phyloP scores from a whole-genome alignment of 2,329 filamentous ascomycete genomes.

The Colletotrichum limetticola region DNA sequence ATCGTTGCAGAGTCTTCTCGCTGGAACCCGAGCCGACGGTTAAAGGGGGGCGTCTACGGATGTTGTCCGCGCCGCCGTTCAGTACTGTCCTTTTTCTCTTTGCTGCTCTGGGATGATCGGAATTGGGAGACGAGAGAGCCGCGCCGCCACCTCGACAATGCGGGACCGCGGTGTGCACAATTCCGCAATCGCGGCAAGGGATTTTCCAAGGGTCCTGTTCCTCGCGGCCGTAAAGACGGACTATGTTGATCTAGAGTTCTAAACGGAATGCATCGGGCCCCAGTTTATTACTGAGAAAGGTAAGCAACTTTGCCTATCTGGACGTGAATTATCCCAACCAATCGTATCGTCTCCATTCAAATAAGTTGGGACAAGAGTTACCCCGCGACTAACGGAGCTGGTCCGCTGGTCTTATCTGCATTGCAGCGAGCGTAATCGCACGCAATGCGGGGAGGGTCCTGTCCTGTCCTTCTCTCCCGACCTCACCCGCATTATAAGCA shows the following conservation, averaged over 20 bases:
- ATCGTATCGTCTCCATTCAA: neutral
- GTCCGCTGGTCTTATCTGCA: neutral
- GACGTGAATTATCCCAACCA: neutral
- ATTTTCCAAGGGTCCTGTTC: neutral
- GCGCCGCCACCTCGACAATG: slow-evolving; percentile 18
- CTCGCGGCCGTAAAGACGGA: neutral
- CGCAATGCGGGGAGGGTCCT: neutral
- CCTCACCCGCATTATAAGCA: neutral
- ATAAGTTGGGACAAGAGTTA: neutral
- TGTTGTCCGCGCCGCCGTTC: neutral
- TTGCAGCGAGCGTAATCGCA: neutral
- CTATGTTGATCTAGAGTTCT: neutral
- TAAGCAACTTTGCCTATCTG: neutral
- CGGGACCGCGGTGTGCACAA: slow-evolving; percentile 19
- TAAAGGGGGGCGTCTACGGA: neutral
- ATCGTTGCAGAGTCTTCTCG: neutral
- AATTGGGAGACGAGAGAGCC: neutral
- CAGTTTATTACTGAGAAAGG: neutral
- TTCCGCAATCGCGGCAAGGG: slow-evolving; percentile 3
- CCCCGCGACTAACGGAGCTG: slow-evolving; percentile 1
- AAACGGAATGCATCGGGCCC: neutral
- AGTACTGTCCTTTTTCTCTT: neutral
- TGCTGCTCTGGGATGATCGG: neutral
- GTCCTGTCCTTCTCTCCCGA: neutral
- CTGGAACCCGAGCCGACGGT: slow-evolving; percentile 3